Conservation (phyloP, 31 red algal genomes). For the Bonnemaisonia californica region DNA sequence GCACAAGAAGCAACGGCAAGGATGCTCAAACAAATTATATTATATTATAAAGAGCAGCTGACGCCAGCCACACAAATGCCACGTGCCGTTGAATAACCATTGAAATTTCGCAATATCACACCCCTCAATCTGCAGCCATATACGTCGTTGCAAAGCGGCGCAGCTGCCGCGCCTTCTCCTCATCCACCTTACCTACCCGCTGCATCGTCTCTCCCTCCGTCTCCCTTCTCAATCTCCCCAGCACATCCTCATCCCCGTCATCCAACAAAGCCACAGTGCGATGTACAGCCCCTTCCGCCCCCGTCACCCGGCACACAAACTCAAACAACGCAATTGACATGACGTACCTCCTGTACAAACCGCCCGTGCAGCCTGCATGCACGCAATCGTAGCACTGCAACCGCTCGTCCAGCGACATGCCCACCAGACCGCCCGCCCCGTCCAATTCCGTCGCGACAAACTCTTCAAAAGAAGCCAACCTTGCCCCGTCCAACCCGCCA, state of each 20-base stretch:
- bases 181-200: no score
- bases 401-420: neutral
- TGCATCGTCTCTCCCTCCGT: no score
- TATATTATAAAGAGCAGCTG: no score
- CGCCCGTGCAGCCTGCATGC: neutral
- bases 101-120: no score
- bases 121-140: no score
- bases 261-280: neutral
- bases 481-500: neutral
- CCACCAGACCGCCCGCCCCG: neutral
- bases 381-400: neutral
- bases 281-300: neutral
- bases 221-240: neutral
- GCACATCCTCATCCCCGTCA: neutral
- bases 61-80: no score
- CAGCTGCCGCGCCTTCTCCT: no score
- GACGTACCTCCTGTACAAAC: neutral
- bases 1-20: no score
- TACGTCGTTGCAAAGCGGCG: no score
- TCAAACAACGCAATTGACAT: neutral
- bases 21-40: no score
- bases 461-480: neutral
- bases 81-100: no score
- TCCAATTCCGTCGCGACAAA: neutral
- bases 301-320: neutral